A percentile compares a stretch with the other conserved stretches of the same genome.
Evolutionary conservation across 176 grass and related monocot genomes (phyloP).

Genomic region (Pharus latifolius): DNA sequence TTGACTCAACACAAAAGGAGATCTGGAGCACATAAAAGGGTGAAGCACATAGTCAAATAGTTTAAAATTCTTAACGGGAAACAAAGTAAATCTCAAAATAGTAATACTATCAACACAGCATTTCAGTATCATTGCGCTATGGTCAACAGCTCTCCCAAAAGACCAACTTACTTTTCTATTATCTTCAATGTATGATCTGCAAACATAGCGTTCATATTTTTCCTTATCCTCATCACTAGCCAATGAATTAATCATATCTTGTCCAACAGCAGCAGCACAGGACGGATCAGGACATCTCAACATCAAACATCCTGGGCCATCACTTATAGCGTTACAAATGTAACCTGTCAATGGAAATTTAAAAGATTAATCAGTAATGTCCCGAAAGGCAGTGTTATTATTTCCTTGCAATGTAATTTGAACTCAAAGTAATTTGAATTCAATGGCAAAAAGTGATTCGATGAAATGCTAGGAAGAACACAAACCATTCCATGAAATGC

Average conservation of each 20-base stretch:
- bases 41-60: background rate
- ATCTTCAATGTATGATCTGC: constrained; percentile 98
- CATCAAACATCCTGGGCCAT: constrained; percentile 98
- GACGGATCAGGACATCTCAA: constrained; percentile 94
- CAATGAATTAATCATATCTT: constrained; percentile 70
- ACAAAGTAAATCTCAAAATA: background rate
- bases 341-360: constrained; percentile 59
- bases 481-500: background rate
- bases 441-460: too few species aligned
- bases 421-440: too few species aligned
- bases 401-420: background rate
- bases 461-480: too few species aligned
- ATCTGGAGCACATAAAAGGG: background rate
- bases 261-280: constrained; percentile 76
- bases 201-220: constrained; percentile 80
- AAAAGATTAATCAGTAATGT: constrained; percentile 5
- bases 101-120: background rate
- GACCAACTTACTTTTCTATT: constrained; percentile 77
- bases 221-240: constrained; percentile 63
- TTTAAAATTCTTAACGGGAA: too few species aligned
- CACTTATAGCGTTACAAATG: constrained; percentile 92
- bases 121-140: constrained; percentile 10
- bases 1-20: background rate
- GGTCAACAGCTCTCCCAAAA: background rate
- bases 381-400: background rate